Evolutionary conservation across 2,329 filamentous ascomycete genomes (phyloP), one percentile per base, ranked within the genome.

Genomic region (Apiospora pterosperma): DNA sequence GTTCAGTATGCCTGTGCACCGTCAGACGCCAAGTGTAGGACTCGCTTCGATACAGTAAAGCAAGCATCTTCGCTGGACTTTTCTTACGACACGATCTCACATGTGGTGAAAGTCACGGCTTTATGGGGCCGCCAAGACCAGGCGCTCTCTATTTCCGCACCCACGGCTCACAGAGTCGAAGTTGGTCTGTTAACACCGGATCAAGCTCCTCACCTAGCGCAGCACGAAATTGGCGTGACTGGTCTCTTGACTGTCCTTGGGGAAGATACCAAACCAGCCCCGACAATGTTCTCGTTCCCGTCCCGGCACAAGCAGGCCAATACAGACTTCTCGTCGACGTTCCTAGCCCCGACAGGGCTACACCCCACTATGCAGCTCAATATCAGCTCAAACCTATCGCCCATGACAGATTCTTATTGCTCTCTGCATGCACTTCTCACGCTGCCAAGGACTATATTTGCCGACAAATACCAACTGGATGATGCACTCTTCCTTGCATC

Each of bases 401-500:
- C 84, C 0, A 78, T 82, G 70, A 75, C 84, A 61, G 83, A 85
- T 52, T 79, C 82, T n/a, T 79, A 81, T 36, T 97, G 95, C 77
- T 84, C 85, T 19, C 81, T 94, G 1, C 89, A 97, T 77, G 86
- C 91, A 12, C 92, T 97, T 76, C 79, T 97, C 31, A 96, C 92
- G 0, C 85, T 97, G 3, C 94, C 95, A 1, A 91, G 90, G 31
- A 79, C 84, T 60, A 83, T 97, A 67, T 97, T 98, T 77, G 87
- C 91, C 42, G 95, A 98, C 80, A 89, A 90, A 73, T 96, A 97
- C 78, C 93, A 97, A 77, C 85, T 97, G 66, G 83, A 81, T 28
- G 92, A 94, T 75, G 78, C 85, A 0, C 83, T 97, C 5, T 96
- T 96, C 78, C 84, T 97, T 36, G 77, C 87, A 4, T 94, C 92